A percentile compares a stretch with the other conserved stretches of the same genome.
Evolutionary conservation across 352 stramenopile species (phyloP).

Genomic region (Globisporangium polare): DNA sequence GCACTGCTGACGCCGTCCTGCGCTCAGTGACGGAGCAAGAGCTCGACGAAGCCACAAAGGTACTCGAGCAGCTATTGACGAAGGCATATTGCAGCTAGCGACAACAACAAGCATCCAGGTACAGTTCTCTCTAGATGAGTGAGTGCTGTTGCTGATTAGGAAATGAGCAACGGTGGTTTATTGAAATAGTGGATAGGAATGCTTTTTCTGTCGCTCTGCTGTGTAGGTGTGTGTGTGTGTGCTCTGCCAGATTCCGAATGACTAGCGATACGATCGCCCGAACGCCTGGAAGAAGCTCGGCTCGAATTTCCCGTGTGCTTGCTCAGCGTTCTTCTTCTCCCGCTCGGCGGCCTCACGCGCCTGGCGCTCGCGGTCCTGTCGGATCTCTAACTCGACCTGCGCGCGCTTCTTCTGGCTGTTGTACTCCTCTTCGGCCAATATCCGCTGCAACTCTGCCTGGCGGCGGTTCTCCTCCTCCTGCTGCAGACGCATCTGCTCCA

Average conservation of each 20-base stretch:
- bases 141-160: too few relatives aligned
- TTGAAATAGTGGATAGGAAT: slow-evolving; percentile 9
- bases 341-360: slow-evolving; percentile 44
- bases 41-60: slow-evolving; percentile 38
- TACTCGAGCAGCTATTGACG: slow-evolving; percentile 43
- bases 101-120: neutral
- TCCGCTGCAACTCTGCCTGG: slow-evolving; percentile 38
- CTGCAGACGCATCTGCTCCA: slow-evolving; percentile 29
- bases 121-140: neutral
- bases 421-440: slow-evolving; percentile 48
- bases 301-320: slow-evolving; percentile 60
- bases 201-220: slow-evolving; percentile 1
- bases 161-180: slow-evolving; percentile 3
- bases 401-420: slow-evolving; percentile 41
- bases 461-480: slow-evolving; percentile 31
- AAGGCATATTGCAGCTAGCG: slow-evolving; percentile 8
- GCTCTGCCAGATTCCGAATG: neutral
- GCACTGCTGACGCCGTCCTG: slow-evolving; percentile 20
- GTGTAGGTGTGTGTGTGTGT: neutral
- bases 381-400: slow-evolving; percentile 51
- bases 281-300: slow-evolving; percentile 74
- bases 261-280: slow-evolving; percentile 70
- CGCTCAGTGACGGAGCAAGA: slow-evolving; percentile 38
- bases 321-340: slow-evolving; percentile 47
- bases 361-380: slow-evolving; percentile 44